Evolutionary conservation across 495 filamentous ascomycete species (phyloP).

Genomic region (Penicillium longicatenatum): DNA sequence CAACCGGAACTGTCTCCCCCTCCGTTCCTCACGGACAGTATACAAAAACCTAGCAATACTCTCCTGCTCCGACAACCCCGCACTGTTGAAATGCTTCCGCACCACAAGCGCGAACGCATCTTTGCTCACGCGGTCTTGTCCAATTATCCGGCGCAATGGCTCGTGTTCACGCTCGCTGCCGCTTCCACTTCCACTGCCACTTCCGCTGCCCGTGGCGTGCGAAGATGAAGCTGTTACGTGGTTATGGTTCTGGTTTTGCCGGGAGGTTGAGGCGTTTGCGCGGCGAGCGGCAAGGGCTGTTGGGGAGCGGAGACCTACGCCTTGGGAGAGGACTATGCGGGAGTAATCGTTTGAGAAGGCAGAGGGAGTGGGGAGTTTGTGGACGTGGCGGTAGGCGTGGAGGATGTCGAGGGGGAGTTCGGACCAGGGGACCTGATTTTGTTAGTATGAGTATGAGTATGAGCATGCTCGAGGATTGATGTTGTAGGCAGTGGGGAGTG

Average conservation of each 20-base stretch:
- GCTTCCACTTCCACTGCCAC: constrained; percentile 1
- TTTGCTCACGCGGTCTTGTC: constrained; percentile 66
- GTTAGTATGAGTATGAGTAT: background rate
- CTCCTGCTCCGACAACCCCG: constrained; percentile 83
- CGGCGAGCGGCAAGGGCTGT: constrained; percentile 47
- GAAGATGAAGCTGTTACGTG: background rate
- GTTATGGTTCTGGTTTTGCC: background rate
- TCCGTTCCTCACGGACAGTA: constrained; percentile 62
- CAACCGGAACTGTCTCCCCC: constrained; percentile 46
- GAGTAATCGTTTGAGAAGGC: constrained; percentile 72
- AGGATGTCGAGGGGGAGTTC: constrained; percentile 71
- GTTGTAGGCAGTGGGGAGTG: too few species aligned
- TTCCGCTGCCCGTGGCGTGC: background rate
- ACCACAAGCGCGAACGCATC: constrained; percentile 80
- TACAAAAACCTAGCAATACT: constrained; percentile 86
- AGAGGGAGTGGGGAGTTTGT: constrained; percentile 68
- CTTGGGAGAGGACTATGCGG: constrained; percentile 69
- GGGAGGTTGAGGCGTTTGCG: constrained; percentile 22
- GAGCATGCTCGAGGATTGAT: too few species aligned
- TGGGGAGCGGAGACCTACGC: constrained; percentile 62
- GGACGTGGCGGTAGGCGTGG: constrained; percentile 77
- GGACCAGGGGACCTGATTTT: constrained; percentile 66
- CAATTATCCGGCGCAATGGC: constrained; percentile 36
- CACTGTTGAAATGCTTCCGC: constrained; percentile 86
- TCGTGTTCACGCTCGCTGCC: constrained; percentile 13